These are phyloP conservation scores for Mayamaea pseudoterrestris DNA, from an alignment of 108 stramenopile species.

Conservation along the genomic window DNA sequence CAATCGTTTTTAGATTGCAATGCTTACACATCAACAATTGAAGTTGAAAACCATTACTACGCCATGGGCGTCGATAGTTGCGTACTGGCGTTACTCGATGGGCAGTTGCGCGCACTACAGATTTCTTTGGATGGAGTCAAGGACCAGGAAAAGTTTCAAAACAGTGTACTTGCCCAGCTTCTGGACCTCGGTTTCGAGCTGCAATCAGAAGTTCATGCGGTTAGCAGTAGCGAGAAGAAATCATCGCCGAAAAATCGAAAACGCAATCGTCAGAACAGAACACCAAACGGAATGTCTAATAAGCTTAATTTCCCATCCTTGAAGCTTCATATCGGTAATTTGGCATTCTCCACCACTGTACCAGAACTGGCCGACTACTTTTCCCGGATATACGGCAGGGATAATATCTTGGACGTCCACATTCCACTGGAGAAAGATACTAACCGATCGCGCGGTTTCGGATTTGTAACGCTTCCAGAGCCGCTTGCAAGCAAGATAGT, in stretches of 20 bases:
- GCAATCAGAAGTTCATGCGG: slow-evolving; percentile 6
- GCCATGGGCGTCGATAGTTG: slow-evolving; percentile 73
- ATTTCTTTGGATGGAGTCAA: slow-evolving; percentile 40
- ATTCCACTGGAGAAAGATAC: slow-evolving; percentile 77
- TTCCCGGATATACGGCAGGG: slow-evolving; percentile 50
- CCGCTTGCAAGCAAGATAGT: slow-evolving; percentile 40
- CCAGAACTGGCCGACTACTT: slow-evolving; percentile 69
- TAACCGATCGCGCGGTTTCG: slow-evolving; percentile 74
- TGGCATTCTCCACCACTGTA: slow-evolving; percentile 64
- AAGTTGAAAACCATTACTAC: slow-evolving; percentile 71
- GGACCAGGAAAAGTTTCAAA: slow-evolving; percentile 34
- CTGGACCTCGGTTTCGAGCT: slow-evolving; percentile 47
- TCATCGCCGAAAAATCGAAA: neutral
- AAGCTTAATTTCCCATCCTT: slow-evolving; percentile 44
- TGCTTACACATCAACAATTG: slow-evolving; percentile 68
- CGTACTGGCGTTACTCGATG: slow-evolving; percentile 70
- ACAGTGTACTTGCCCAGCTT: slow-evolving; percentile 36
- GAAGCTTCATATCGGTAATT: slow-evolving; percentile 81
- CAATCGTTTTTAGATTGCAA: slow-evolving; percentile 69
- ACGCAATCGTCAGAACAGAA: slow-evolving; percentile 7
- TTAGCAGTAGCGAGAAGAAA: slow-evolving; percentile 7
- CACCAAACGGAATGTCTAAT: slow-evolving; percentile 1
- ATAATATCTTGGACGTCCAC: slow-evolving; percentile 75
- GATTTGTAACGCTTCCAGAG: slow-evolving; percentile 78
- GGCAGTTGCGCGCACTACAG: slow-evolving; percentile 66